Conservation (phyloP, 495 filamentous ascomycete genomes). For the Lichenothelia convexa region DNA sequence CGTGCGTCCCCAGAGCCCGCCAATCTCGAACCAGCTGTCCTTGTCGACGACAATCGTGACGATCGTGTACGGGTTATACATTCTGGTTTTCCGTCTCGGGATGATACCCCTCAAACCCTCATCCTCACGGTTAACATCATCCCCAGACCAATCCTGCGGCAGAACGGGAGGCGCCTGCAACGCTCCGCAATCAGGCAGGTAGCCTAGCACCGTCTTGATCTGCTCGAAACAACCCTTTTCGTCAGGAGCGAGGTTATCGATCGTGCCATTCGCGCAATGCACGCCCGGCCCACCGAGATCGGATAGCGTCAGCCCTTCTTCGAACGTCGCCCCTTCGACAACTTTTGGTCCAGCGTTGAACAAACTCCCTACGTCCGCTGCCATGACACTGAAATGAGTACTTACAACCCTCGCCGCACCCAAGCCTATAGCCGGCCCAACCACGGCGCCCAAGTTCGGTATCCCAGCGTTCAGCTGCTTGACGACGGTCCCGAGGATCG, state of each 20-base stretch:
- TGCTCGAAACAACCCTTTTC: conserved; percentile 43
- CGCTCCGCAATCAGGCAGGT: conserved; percentile 36
- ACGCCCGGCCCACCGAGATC: conserved; percentile 37
- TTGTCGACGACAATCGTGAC: conserved; percentile 36
- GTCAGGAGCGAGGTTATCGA: conserved; percentile 42
- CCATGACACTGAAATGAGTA: conserved; percentile 50
- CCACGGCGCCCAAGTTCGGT: conserved; percentile 41
- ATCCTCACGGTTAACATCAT: conserved; percentile 29
- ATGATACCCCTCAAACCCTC: conserved; percentile 35
- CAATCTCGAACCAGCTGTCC: conserved; percentile 43
- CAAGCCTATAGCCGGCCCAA: conserved; percentile 45
- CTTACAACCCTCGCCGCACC: conserved; percentile 40
- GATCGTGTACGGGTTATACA: conserved; percentile 40
- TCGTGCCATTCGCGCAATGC: conserved; percentile 47
- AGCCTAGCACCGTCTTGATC: conserved; percentile 33
- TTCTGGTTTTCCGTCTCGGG: conserved; percentile 35
- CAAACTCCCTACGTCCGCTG: conserved; percentile 37
- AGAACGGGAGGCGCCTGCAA: conserved; percentile 34
- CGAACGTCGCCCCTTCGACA: conserved; percentile 37
- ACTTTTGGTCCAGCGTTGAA: conserved; percentile 49
- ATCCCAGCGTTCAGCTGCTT: conserved; percentile 37
- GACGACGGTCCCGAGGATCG: conserved; percentile 12
- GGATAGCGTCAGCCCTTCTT: conserved; percentile 37
- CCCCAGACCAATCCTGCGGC: conserved; percentile 23
- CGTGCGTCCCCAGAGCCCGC: conserved; percentile 40